Percentiles rank a stretch among this genome's conserved stretches.
phyloP scores from a whole-genome alignment of 2,329 filamentous ascomycete genomes.

The Fusarium concolor region DNA sequence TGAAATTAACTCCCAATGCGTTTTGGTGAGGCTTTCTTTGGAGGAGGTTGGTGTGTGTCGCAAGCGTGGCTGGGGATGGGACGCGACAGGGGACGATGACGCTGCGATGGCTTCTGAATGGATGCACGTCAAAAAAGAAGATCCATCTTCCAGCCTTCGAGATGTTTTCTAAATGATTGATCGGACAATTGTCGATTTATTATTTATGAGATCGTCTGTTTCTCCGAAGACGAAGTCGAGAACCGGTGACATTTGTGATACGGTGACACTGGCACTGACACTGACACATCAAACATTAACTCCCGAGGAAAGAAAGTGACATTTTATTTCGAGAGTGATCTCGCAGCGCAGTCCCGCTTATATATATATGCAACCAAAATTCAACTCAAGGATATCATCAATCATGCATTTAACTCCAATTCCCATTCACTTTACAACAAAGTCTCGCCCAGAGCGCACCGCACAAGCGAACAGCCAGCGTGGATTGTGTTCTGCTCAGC shows the following conservation, averaged over 20 bases:
- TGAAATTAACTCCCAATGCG: slow-evolving; percentile 26
- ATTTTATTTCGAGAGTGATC: slow-evolving; percentile 48
- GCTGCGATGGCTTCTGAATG: slow-evolving; percentile 30
- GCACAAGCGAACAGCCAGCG: slow-evolving; percentile 89
- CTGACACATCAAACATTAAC: neutral
- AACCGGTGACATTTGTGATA: too few relatives aligned
- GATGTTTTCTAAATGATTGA: slow-evolving; percentile 8
- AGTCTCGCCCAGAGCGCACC: slow-evolving; percentile 92
- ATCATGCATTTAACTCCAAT: neutral
- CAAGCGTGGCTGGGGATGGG: slow-evolving; percentile 35
- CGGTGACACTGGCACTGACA: too few relatives aligned
- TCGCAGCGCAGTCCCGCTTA: slow-evolving; percentile 39
- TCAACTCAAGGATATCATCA: slow-evolving; percentile 46
- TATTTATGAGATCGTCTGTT: neutral
- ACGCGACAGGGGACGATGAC: slow-evolving; percentile 24
- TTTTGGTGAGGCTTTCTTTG: slow-evolving; percentile 25
- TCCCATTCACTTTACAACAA: slow-evolving; percentile 67
- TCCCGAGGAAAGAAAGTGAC: slow-evolving; percentile 38
- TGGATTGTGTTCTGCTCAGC: slow-evolving; percentile 88
- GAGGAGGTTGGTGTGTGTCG: slow-evolving; percentile 34
- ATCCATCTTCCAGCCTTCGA: slow-evolving; percentile 19
- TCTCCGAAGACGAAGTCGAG: neutral
- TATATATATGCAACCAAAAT: slow-evolving; percentile 40
- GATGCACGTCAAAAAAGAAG: slow-evolving; percentile 26
- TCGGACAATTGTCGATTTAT: neutral